Percentiles rank a stretch among this genome's conserved stretches.
phyloP scores from a whole-genome alignment of 345 rosid species.

The Corymbia maculata region DNA sequence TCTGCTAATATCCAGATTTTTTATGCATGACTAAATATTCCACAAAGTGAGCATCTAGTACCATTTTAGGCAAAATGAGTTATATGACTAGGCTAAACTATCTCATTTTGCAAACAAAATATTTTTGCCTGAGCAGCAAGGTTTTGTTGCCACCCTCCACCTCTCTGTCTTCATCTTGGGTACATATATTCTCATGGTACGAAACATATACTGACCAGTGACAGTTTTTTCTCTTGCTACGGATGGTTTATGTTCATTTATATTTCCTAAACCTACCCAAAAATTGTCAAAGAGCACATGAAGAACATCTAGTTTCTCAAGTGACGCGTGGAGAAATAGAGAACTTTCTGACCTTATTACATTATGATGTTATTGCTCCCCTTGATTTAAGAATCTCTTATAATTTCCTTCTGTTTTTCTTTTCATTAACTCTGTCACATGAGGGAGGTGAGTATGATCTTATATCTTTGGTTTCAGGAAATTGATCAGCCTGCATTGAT shows the following conservation, averaged over 20 bases:
- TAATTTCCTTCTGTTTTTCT: not conserved
- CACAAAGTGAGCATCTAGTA: not conserved
- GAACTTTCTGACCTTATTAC: not conserved
- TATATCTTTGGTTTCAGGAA: slow-evolving; percentile 45
- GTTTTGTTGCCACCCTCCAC: not conserved
- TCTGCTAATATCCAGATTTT: not conserved
- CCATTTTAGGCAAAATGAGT: not conserved
- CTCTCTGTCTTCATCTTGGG: not conserved
- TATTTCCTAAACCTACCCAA: not conserved
- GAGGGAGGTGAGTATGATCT: not conserved
- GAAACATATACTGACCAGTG: not conserved
- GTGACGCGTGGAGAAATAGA: not conserved
- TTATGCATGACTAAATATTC: not conserved
- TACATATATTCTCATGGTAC: not conserved
- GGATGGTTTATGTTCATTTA: not conserved
- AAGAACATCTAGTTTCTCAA: not conserved
- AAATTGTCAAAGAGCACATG: not conserved
- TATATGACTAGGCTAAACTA: not conserved
- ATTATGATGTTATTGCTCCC: not conserved
- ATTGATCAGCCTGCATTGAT: slow-evolving; percentile 96
- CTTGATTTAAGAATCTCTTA: not conserved
- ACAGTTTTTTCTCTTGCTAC: not conserved
- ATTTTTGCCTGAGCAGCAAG: not conserved
- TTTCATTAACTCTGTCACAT: not conserved
- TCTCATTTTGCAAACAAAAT: not conserved